Conservation (phyloP, 768 basidiomycete genomes). For the Termitomyces sp. region DNA sequence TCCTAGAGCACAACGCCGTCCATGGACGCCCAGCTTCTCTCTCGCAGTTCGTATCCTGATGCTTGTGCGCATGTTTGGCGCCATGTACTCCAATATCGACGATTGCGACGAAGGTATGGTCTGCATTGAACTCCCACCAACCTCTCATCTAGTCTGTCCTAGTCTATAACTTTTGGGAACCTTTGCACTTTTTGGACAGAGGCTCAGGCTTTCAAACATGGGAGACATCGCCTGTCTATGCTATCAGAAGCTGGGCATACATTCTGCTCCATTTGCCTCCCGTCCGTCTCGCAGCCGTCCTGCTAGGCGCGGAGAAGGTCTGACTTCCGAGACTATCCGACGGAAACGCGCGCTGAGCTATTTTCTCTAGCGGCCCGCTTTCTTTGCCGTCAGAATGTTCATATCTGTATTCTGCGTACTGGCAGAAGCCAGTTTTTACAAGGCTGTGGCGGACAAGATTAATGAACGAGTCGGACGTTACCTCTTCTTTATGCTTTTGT, state of each 20-base stretch:
- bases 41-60: constrained; percentile 82
- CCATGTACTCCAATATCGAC: constrained; percentile 93
- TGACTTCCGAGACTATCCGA: constrained; percentile 12
- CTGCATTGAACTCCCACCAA: neutral
- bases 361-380: constrained; percentile 65
- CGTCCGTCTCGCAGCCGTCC: constrained; percentile 48
- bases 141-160: neutral
- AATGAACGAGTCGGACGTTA: constrained; percentile 94
- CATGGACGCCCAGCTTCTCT: constrained; percentile 85
- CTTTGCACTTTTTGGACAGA: constrained; percentile 84
- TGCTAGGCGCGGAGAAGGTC: constrained; percentile 71
- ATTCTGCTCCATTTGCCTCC: constrained; percentile 77
- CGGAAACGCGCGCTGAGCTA: constrained; percentile 11
- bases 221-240: constrained; percentile 89
- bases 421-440: constrained; percentile 81
- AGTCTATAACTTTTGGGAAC: constrained; percentile 99
- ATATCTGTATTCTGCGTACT: constrained; percentile 70
- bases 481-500: constrained; percentile 78
- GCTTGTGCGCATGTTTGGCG: constrained; percentile 73
- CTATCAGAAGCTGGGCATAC: constrained; percentile 96
- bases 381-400: constrained; percentile 84
- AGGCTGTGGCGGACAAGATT: constrained; percentile 74
- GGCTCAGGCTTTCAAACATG: constrained; percentile 96
- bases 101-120: constrained; percentile 93
- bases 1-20: constrained; percentile 61